Conservation (phyloP, 768 basidiomycete species). For the Trametopsis cervina region DNA sequence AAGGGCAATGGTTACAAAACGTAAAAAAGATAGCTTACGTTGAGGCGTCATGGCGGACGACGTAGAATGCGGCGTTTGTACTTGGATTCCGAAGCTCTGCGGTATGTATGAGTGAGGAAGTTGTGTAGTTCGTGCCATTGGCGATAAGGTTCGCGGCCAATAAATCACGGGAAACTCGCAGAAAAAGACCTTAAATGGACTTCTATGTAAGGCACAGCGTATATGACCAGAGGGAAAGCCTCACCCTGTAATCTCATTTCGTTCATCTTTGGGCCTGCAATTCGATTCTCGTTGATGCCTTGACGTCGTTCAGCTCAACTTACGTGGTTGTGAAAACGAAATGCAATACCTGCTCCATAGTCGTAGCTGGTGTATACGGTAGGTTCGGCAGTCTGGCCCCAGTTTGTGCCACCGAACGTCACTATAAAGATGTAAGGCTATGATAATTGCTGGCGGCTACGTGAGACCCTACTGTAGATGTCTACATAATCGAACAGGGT, state of each 20-base stretch:
- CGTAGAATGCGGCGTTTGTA: conserved; percentile 41
- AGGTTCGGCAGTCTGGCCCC: conserved; percentile 52
- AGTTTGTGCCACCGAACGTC: conserved; percentile 60
- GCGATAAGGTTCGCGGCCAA: conserved; percentile 36
- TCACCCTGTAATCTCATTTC: conserved; percentile 48
- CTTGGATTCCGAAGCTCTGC: conserved; percentile 40
- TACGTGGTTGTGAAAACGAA: not conserved
- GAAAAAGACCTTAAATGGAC: conserved; percentile 34
- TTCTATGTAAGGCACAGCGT: not conserved
- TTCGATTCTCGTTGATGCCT: conserved; percentile 47
- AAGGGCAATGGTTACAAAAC: not conserved
- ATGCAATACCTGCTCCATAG: conserved; percentile 40
- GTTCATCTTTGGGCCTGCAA: conserved; percentile 43
- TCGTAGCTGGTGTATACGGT: conserved; percentile 58
- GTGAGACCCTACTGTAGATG: conserved; percentile 42
- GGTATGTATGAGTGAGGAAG: conserved; percentile 35
- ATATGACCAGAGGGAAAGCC: not conserved
- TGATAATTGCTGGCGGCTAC: not conserved
- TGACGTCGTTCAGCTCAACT: not conserved
- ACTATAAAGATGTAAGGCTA: conserved; percentile 23
- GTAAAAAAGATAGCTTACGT: conserved; percentile 23
- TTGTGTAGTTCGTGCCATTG: conserved; percentile 45
- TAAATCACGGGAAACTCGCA: conserved; percentile 44
- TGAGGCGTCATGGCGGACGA: conserved; percentile 39
- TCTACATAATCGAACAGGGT: conserved; percentile 22